Evolutionary conservation across 2,329 filamentous ascomycete genomes (phyloP), one percentile per base, ranked within the genome.

Genomic region (Curvularia verruculosa): DNA sequence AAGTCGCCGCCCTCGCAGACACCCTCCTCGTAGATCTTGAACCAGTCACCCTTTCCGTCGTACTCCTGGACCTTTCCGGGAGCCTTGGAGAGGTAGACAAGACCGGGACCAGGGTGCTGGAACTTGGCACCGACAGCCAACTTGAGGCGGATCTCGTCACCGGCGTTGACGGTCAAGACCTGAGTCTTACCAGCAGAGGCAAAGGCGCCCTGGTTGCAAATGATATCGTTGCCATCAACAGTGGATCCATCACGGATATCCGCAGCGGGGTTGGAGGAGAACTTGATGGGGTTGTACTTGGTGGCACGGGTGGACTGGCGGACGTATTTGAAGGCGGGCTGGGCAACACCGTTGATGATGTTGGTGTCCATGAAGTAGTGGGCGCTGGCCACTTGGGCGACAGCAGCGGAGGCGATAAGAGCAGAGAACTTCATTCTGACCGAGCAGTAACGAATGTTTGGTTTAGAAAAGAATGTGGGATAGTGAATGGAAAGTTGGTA

Each of bases 71-170:
- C 64, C 29, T 49, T 57, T 40, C 49, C 34, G 9, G 70, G 70
- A 7, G 65, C 70, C 55, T 71, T 66, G 50, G 69, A 65, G 68
- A 73, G 66, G 59, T 71, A 71, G 52, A 70, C 65, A 31, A 64
- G 52, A 10, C 49, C 60, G 12, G 68, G 66, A 5, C 68, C 68
- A 18, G 65, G 66, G 53, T 70, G 68, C 52, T 63, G 49, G 54
- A 72, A 64, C 23, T 58, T 61, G 24, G 63, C 63, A 24, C 64
- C 63, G 18, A 69, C 61, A 40, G 48, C 66, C 43, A 72, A 52
- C 56, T 57, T 63, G 52, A 64, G 53, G 41, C 55, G 61, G 31
- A 70, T 43, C 46, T 58, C 61, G 13, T 63, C 61, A 29, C 68
- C 67, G n/a, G 65, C 66, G 29, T 65, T 66, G 28, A 67, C 64